These are phyloP conservation scores for Axilococcus clingmanii DNA, from an alignment of 139 green algal genomes.

Conservation along the genomic window DNA sequence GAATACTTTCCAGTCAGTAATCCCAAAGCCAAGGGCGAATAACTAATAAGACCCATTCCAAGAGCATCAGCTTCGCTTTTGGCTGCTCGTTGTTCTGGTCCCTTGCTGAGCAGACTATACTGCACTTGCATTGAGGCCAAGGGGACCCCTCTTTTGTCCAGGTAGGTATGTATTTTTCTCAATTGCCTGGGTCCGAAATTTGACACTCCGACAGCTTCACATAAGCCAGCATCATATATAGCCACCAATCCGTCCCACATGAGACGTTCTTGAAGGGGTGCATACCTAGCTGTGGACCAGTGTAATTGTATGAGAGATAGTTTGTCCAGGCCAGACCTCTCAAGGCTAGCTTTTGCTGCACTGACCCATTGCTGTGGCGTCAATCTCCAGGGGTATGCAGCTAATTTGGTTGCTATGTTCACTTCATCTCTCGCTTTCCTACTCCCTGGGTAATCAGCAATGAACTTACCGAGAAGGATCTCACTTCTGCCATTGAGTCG, in stretches of 20 bases:
- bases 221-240: slow-evolving; percentile 56
- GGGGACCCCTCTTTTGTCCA: slow-evolving; percentile 61
- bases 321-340: slow-evolving; percentile 47
- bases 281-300: slow-evolving; percentile 79
- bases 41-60: slow-evolving; percentile 83
- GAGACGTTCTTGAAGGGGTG: slow-evolving; percentile 66
- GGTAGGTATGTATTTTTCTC: slow-evolving; percentile 42
- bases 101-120: slow-evolving; percentile 73
- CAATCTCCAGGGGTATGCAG: slow-evolving; percentile 78
- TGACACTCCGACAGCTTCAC: slow-evolving; percentile 56
- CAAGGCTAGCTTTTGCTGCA: slow-evolving; percentile 37
- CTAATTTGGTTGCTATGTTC: slow-evolving; percentile 71
- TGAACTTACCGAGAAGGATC: slow-evolving; percentile 61
- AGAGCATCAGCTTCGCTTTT: slow-evolving; percentile 72
- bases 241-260: slow-evolving; percentile 65
- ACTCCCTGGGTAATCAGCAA: slow-evolving; percentile 48
- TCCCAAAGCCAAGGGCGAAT: slow-evolving; percentile 83
- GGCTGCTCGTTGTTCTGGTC: slow-evolving; percentile 43
- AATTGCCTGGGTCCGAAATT: slow-evolving; percentile 71
- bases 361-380: slow-evolving; percentile 59
- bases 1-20: slow-evolving; percentile 73
- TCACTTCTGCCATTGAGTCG: slow-evolving; percentile 46
- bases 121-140: slow-evolving; percentile 77
- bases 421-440: slow-evolving; percentile 17
- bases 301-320: slow-evolving; percentile 78